These are phyloP conservation scores for Acanthamoeba culbertsoni DNA, from an alignment of 208 protist species.

Conservation along the genomic window DNA sequence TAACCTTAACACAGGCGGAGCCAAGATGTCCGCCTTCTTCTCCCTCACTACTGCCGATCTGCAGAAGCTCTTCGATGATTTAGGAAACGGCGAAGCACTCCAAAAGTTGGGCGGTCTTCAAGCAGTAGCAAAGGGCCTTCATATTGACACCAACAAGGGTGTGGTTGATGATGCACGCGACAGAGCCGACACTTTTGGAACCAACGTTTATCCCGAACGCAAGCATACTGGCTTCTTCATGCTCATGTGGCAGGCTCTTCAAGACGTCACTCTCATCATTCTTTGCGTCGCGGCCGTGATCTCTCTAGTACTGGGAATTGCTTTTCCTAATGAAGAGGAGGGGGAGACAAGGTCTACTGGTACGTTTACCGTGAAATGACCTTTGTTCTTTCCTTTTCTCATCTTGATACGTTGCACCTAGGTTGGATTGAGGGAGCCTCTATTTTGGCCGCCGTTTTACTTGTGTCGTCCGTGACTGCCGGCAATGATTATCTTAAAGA, in stretches of 20 bases:
- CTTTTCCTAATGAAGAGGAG: conserved; percentile 80
- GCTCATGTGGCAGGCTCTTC: conserved; percentile 87
- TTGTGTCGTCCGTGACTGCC: conserved; percentile 92
- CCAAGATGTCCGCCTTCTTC: not conserved
- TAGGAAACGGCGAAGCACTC: not conserved
- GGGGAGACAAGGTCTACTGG: not conserved
- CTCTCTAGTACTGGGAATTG: conserved; percentile 89
- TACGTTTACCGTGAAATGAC: too few relatives aligned
- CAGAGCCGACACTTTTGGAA: not conserved
- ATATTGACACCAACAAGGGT: not conserved
- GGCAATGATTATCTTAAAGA: conserved; percentile 95
- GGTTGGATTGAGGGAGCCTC: conserved; percentile 96
- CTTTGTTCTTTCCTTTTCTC: too few relatives aligned
- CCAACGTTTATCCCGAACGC: not conserved
- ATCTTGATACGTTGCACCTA: not conserved
- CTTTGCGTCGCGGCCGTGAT: conserved; percentile 91
- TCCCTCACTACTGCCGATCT: not conserved
- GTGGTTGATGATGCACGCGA: not conserved
- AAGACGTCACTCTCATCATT: conserved; percentile 93
- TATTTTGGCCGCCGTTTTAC: conserved; percentile 94
- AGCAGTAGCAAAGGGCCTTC: not conserved
- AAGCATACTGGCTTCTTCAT: conserved; percentile 84
- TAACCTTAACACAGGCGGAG: too few relatives aligned
- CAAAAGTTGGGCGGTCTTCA: not conserved
- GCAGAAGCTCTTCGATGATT: conserved; percentile 26